Evolutionary conservation across 2,329 filamentous ascomycete genomes (phyloP), one percentile per base, ranked within the genome.

Genomic region (Zymoseptoria crescenta): DNA sequence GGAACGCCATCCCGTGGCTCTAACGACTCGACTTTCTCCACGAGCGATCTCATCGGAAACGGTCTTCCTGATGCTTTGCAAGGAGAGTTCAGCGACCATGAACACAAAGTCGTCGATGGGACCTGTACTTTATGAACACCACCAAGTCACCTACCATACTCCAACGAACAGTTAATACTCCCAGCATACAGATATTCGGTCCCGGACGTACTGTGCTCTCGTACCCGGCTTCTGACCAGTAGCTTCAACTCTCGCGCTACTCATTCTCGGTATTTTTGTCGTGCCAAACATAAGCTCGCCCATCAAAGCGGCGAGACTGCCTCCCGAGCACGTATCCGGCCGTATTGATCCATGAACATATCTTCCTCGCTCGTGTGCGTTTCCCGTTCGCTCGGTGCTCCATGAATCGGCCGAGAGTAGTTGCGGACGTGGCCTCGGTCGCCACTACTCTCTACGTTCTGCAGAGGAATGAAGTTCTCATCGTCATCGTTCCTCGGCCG

Each of bases 401-500:
- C 35, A 6, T 45, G 13, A n/a, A 45, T 45, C 5, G 35, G 35
- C 13, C 35, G 35, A 45, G 35, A 45, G 35, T 45, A 45, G 35
- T 45, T 45, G 35, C 35, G 35, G 35, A 45, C 35, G n/a, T 45
- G 35, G 13, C 35, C 35, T 45, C 35, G 35, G 4, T 45, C 35
- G 35, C 35, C 35, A 16, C 35, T 13, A 16, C 35, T 45, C n/a
- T 45, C 35, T 6, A 45, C 13, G 35, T 16, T 57, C 20, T 64
- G 20, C 5, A 62, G 58, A 2, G 62, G 62, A 30, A 64, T 62
- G 55, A 64, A 64, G 56, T 62, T 49, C 24, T 50, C 60, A 30
- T 64, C 62, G 16, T 64, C 62, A 48, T 56, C 59, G 58, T 64
- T 52, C 45, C 60, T 53, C 3, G 58, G 60, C 24, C 60, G 35